Evolutionary conservation across 2,329 filamentous ascomycete species (phyloP), one percentile per base, ranked within the genome.

Genomic region (Cladosporium sp.): DNA sequence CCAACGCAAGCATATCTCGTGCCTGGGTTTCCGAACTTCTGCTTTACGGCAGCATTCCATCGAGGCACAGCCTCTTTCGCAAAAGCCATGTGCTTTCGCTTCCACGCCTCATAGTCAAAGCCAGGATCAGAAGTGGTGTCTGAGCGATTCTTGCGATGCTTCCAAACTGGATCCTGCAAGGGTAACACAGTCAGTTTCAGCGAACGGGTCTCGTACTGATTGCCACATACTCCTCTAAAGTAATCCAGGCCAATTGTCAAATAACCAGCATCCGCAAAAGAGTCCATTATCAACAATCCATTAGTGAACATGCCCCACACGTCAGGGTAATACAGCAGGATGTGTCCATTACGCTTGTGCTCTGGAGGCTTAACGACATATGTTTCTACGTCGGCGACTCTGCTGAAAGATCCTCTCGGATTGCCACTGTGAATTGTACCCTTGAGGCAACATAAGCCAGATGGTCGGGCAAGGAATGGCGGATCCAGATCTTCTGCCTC

Each of bases 41-140:
- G 47, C 29, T 64, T 68, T 27, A 73, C 70, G 1, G 67, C 69
- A 5, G 64, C 61, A 1, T 67, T 65, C 76, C 76, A 79, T 50
- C 61, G 62, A 0, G 75, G 73, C 0, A 76, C 70, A n/a, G 66
- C 65, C 32, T 67, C 68, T 3, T 64, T 59, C 0, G 76, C 74
- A 54, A 73, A 76, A 3, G 58, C 56, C 12, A 58, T 65, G 52
- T 79, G 72, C 60, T 77, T 77, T 24, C 53, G 48, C 50, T 72
- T 73, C 76, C 75, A 79, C 5, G 72, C 75, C 27, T 70, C 70
- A 17, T 69, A 72, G 58, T 78, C 74, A 51, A 79, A 79, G 22
- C 59, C 65, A 2, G 36, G 17, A 19, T 38, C 17, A 68, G 64
- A 17, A 70, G 61, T 12, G 54, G 60, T 20, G 56, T 65, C 45